Percentiles rank a stretch among this genome's conserved stretches.
Conservation (phyloP, 1,284 basidiomycete genomes). For the Irpex sp. region DNA sequence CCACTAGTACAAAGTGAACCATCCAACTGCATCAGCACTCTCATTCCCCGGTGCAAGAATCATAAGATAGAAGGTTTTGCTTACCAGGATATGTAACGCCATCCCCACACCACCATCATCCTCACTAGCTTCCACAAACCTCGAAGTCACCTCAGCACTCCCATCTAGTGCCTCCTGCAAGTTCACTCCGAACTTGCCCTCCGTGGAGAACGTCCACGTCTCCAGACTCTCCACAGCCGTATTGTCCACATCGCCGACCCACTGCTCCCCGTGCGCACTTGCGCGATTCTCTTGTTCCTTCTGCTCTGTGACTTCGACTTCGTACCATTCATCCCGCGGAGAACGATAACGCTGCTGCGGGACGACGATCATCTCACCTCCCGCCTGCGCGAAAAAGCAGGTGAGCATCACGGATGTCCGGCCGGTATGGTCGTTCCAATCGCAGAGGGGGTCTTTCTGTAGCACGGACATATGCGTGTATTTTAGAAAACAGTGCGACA, state of each 20-base stretch:
- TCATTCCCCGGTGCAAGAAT: not conserved
- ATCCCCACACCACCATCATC: not conserved
- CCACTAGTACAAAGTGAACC: not conserved
- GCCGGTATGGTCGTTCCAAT: not conserved
- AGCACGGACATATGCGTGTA: not conserved
- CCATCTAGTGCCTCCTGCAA: not conserved
- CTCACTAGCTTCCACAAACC: not conserved
- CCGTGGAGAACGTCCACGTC: not conserved
- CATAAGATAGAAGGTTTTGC: too few species aligned
- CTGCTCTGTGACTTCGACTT: not conserved
- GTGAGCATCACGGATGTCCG: not conserved
- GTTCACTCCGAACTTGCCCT: not conserved
- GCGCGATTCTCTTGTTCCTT: not conserved
- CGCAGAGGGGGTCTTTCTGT: not conserved
- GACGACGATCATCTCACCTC: not conserved
- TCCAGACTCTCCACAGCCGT: not conserved
- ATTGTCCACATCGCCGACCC: too few species aligned
- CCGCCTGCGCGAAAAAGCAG: not conserved
- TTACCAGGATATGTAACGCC: not conserved
- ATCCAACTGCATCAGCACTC: not conserved
- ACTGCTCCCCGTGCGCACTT: too few species aligned
- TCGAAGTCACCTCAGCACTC: not conserved
- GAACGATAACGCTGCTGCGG: not conserved
- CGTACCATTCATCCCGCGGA: not conserved
- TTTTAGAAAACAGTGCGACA: not conserved